Evolutionary conservation across 2,329 filamentous ascomycete genomes (phyloP), one percentile per base, ranked within the genome.

Genomic region (Fusarium buxicola): DNA sequence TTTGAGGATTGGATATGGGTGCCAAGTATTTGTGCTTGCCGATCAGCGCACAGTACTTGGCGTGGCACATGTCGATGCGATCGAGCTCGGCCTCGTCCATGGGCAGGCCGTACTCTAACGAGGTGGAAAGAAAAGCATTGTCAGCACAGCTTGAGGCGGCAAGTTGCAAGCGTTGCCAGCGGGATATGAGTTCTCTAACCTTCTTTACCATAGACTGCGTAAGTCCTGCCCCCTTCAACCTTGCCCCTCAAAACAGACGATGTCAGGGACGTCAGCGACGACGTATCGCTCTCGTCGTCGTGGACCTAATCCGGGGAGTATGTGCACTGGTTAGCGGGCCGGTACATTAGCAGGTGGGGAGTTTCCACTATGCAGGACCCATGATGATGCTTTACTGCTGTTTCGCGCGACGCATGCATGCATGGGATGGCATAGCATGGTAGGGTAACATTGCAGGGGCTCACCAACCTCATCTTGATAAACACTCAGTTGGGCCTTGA

Each of bases 81-180:
- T 79, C 76, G 18, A 79, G 68, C 53, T 79, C 78, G 7, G 62
- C 60, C 39, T 78, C 75, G 38, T 80, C 77, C 70, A 78, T 79
- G 8, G 77, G 78, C 13, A 80, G 60, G 5, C 75, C 74, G 58
- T 78, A 77, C 54, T 78, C 75, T 77, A 8, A 24, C 34, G 13
- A 15, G n/a, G n/a, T n/a, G n/a, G n/a, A n/a, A n/a, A 3, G 2
- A 6, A 7, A 30, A 25, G n/a, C 8, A 2, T 13, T 8, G 34
- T 66, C 13, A 64, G 32, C 9, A 25, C 5, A 12, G 8, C 9
- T 12, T 10, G 9, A 5, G 3, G 2, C 2, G 2, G n/a, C n/a
- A n/a, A 1, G 31, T 2, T 13, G 8, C 21, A 21, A 21, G 21
- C 4, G 21, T 21, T 21, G 6, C 21, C 21, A 30, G 21, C 2